Conservation (phyloP, 768 basidiomycete species). For the Lactarius tabidus region DNA sequence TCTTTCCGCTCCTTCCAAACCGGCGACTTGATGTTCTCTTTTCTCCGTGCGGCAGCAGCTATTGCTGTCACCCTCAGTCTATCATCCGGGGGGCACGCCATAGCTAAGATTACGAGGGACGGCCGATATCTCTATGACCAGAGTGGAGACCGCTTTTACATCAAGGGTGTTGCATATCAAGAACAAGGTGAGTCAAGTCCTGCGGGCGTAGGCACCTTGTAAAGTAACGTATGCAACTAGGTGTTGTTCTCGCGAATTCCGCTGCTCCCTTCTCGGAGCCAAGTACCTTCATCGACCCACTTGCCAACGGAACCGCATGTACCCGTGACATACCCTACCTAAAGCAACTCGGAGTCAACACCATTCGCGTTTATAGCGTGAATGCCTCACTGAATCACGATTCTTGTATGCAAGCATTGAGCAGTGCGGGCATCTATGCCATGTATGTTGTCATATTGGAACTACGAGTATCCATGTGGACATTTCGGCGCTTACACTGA, state of each 20-base stretch:
- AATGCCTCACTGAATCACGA: conserved; percentile 82
- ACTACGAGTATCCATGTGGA: background rate
- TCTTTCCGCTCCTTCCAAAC: conserved; percentile 1
- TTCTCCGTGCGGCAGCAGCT: conserved; percentile 27
- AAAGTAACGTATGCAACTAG: background rate
- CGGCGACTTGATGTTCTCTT: conserved; percentile 29
- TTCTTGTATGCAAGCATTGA: conserved; percentile 75
- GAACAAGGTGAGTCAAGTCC: conserved; percentile 57
- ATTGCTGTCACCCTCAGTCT: conserved; percentile 41
- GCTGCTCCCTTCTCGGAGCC: conserved; percentile 56
- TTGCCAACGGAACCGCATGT: conserved; percentile 64
- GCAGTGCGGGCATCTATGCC: conserved; percentile 78
- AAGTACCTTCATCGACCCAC: conserved; percentile 73
- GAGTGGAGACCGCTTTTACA: conserved; percentile 76
- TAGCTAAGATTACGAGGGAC: conserved; percentile 61
- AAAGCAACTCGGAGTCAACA: conserved; percentile 71
- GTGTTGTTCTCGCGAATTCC: background rate
- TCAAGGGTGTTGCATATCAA: conserved; percentile 86
- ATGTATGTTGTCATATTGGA: conserved; percentile 51
- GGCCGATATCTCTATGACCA: conserved; percentile 81
- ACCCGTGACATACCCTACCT: conserved; percentile 76
- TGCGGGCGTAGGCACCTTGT: background rate
- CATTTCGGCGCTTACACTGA: conserved; percentile 15
- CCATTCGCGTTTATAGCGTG: conserved; percentile 84
- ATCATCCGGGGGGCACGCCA: conserved; percentile 54